Evolutionary conservation across 2,329 filamentous ascomycete species (phyloP).

Genomic region (Raffaelea arxii): DNA sequence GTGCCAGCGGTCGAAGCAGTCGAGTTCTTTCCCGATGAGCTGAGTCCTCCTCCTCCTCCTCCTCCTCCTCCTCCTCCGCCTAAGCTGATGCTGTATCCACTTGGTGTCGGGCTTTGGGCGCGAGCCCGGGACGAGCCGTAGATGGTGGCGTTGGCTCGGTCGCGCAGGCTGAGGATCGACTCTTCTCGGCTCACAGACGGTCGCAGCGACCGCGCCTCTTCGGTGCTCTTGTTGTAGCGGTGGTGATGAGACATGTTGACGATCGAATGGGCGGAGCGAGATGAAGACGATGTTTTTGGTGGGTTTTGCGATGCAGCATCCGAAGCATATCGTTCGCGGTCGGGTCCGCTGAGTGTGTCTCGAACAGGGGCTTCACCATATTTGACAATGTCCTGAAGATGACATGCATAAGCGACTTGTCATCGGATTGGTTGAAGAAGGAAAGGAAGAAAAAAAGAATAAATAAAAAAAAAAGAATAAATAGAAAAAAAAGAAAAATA

Average conservation of each 20-base stretch:
- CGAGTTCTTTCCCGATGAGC: too few relatives aligned
- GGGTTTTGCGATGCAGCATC: slow-evolving; percentile 36
- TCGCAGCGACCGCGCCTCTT: slow-evolving; percentile 55
- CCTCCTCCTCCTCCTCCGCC: background rate
- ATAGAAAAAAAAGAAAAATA: slow-evolving; percentile 15
- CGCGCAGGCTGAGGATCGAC: slow-evolving; percentile 47
- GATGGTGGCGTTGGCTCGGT: slow-evolving; percentile 30
- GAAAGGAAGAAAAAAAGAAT: background rate
- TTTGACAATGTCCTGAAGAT: slow-evolving; percentile 56
- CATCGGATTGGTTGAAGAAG: background rate
- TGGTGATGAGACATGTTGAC: slow-evolving; percentile 50
- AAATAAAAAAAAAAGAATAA: slow-evolving; percentile 9
- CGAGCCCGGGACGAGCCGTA: slow-evolving; percentile 41
- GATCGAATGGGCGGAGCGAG: slow-evolving; percentile 48
- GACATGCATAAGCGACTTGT: slow-evolving; percentile 1
- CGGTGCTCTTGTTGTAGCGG: slow-evolving; percentile 61
- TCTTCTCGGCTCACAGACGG: slow-evolving; percentile 72
- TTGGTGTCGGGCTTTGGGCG: slow-evolving; percentile 75
- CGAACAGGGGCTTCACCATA: slow-evolving; percentile 72
- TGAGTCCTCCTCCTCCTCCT: too few relatives aligned
- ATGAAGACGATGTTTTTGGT: slow-evolving; percentile 54
- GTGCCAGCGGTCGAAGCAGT: too few relatives aligned
- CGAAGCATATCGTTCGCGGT: slow-evolving; percentile 56
- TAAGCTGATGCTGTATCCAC: slow-evolving; percentile 45
- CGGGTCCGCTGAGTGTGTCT: slow-evolving; percentile 57